Evolutionary conservation across 331 rosid species (phyloP).

Genomic region (Erythrophleum ivorense): DNA sequence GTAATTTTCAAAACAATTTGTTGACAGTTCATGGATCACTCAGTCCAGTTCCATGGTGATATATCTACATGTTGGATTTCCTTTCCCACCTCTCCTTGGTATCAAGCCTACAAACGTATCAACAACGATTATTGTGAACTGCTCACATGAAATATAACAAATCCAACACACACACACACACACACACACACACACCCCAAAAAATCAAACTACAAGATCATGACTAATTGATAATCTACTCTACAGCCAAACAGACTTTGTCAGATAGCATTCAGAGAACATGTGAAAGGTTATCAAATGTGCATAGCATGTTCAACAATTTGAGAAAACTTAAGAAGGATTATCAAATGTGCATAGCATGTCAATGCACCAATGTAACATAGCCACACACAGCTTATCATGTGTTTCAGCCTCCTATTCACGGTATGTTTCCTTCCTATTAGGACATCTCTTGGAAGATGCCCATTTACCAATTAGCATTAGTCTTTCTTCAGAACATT

Average conservation of each 20-base stretch:
- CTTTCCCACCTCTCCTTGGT: constrained; percentile 91
- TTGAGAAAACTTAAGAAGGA: not conserved
- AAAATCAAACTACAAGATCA: not conserved
- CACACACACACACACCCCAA: no score
- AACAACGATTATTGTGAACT: constrained; percentile 22
- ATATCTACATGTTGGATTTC: constrained; percentile 84
- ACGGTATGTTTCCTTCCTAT: not conserved
- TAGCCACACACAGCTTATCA: not conserved
- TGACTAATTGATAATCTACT: not conserved
- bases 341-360: not conserved
- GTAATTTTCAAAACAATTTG: constrained; percentile 14
- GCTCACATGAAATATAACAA: constrained; percentile 8
- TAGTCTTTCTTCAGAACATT: no score
- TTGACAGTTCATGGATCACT: constrained; percentile 20
- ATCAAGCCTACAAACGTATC: constrained; percentile 65
- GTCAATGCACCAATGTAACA: not conserved
- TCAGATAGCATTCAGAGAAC: not conserved
- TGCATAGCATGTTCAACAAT: not conserved
- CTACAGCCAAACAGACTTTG: not conserved
- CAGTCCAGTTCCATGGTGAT: constrained; percentile 25
- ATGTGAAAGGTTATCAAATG: not conserved
- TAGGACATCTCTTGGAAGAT: not conserved
- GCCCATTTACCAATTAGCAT: not conserved
- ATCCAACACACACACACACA: not conserved
- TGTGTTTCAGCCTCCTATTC: not conserved